Evolutionary conservation across 2,329 filamentous ascomycete species (phyloP), one percentile per base, ranked within the genome.

Genomic region (Xylariaceae sp.): DNA sequence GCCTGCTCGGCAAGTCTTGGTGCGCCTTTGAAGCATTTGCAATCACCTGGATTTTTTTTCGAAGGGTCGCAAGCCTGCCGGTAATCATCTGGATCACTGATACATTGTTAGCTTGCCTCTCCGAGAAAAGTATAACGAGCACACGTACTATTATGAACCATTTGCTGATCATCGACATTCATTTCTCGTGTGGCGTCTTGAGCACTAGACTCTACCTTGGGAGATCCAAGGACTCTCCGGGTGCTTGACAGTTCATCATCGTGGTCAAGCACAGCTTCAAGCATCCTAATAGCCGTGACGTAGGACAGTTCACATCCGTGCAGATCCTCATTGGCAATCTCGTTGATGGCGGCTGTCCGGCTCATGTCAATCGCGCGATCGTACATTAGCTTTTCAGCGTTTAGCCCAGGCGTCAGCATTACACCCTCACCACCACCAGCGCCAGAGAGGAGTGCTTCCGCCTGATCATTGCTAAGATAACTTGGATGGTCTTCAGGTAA

Each of bases 361-460:
- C 91, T 97, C 94, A 99, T 97, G 69, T 99, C 94, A 18, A 97
- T 76, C 0, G 94, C 94, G 43, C 94, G 89, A 62, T 99, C 94
- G 67, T 97, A 99, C 91, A 99, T 97, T 42, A 99, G 77, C 72
- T 92, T 96, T 74, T 97, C 94, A 0, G 94, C 94, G 18, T 91
- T 97, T 50, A 97, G 86, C 1, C 93, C 94, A 2, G 89, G 84
- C 13, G 89, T 96, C 22, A 99, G 79, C 44, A 88, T 82, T 22
- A 97, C 90, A 47, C 89, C 87, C 55, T 94, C 90, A 2, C 83
- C 80, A 14, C 87, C 86, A 3, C 83, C 81, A n/a, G 79, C 81
- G 13, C 80, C 78, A 1, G 78, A 78, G 3, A 81, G 75, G 33
- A 77, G 75, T 2, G 80, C 81, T 17, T 82, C 81, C 28, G 77